phyloP scores from a whole-genome alignment of 2,329 filamentous ascomycete genomes.

The Curvularia spicifera region DNA sequence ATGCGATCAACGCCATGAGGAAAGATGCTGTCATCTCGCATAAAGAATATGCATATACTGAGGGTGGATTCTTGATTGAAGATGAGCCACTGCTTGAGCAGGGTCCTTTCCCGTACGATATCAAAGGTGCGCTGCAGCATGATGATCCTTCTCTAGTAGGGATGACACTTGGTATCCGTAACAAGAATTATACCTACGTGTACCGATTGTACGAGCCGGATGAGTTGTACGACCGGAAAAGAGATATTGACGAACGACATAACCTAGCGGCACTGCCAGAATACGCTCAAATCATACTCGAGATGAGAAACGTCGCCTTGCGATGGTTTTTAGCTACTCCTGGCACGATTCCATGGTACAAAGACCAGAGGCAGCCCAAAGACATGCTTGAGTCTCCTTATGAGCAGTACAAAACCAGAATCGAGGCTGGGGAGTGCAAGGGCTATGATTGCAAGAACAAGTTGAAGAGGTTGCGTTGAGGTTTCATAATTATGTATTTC shows the following conservation, averaged over 20 bases:
- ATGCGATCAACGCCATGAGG: not conserved
- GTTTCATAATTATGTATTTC: too few relatives aligned
- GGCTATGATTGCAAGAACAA: too few relatives aligned
- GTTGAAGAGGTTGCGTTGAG: too few relatives aligned
- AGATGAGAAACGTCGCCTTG: not conserved
- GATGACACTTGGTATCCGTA: constrained; percentile 51
- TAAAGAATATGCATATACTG: constrained; percentile 52
- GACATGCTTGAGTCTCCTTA: not conserved
- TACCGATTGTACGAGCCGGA: constrained; percentile 56
- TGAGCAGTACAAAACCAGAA: not conserved
- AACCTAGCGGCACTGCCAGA: constrained; percentile 45
- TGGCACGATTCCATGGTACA: not conserved
- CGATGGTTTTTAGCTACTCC: not conserved
- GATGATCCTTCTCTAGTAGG: constrained; percentile 54
- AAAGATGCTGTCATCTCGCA: constrained; percentile 36
- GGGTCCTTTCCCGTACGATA: constrained; percentile 55
- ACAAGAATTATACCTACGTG: constrained; percentile 52
- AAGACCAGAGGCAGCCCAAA: not conserved
- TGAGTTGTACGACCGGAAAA: constrained; percentile 53
- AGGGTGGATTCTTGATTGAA: constrained; percentile 54
- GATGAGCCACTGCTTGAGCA: constrained; percentile 57
- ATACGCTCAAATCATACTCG: not conserved
- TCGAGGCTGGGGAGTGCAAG: not conserved
- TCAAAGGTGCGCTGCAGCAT: constrained; percentile 56
- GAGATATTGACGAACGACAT: constrained; percentile 41